These are phyloP conservation scores for Saccharum hybrid DNA, from an alignment of 202 grass and related monocot genomes.

Conservation along the genomic window DNA sequence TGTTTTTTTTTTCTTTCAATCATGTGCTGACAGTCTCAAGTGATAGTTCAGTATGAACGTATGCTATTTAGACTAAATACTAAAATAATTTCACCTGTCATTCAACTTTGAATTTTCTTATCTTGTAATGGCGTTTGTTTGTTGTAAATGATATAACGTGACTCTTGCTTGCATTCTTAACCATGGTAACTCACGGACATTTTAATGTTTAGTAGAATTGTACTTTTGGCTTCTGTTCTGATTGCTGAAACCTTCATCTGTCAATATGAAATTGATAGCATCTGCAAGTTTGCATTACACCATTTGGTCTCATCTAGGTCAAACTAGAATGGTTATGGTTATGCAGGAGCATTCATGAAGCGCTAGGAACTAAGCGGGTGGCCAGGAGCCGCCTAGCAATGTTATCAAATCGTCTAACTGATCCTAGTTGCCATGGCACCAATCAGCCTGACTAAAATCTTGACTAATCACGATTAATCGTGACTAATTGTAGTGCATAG, in stretches of 20 bases:
- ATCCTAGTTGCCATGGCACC: too few relatives aligned
- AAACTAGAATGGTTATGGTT: not conserved
- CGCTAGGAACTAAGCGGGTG: not conserved
- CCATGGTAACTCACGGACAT: not conserved
- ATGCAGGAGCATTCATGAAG: not conserved
- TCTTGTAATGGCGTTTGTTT: not conserved
- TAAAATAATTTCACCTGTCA: not conserved
- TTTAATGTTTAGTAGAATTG: not conserved
- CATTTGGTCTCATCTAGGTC: not conserved
- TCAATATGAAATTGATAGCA: not conserved
- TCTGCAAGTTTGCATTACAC: not conserved
- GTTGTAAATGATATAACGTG: not conserved
- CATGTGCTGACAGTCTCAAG: not conserved
- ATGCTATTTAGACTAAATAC: not conserved
- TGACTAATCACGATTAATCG: too few relatives aligned
- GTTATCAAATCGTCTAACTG: too few relatives aligned
- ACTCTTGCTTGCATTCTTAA: not conserved
- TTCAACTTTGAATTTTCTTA: not conserved
- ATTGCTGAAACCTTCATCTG: not conserved
- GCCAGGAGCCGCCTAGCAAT: not conserved
- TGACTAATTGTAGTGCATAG: too few relatives aligned
- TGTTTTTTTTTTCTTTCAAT: not conserved
- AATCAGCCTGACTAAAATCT: too few relatives aligned
- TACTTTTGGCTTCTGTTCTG: not conserved
- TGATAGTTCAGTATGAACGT: not conserved